Percentiles rank a stretch among this genome's conserved stretches.
Evolutionary conservation across 2,329 filamentous ascomycete genomes (phyloP).

Genomic region (Coniosporium tulheliwenetii): DNA sequence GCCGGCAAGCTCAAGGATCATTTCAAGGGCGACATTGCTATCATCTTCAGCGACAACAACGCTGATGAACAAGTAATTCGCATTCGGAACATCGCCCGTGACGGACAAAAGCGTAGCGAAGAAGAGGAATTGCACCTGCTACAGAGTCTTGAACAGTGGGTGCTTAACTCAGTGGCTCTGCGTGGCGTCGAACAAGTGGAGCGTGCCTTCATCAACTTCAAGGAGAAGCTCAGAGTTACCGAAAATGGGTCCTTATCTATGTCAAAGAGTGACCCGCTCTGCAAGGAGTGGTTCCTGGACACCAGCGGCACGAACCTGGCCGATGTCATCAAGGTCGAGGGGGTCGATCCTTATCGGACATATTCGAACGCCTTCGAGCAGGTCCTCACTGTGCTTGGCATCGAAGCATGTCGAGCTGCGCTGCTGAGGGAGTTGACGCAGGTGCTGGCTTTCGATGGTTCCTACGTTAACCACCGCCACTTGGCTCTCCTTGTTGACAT

Average conservation of each 20-base stretch:
- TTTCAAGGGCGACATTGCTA: constrained; percentile 69
- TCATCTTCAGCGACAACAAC: constrained; percentile 97
- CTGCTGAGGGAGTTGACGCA: constrained; percentile 78
- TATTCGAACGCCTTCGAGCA: constrained; percentile 95
- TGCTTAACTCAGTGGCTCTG: constrained; percentile 79
- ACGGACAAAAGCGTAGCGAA: constrained; percentile 46
- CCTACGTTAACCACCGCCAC: constrained; percentile 98
- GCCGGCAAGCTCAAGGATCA: constrained; percentile 78
- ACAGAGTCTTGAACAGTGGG: constrained; percentile 79
- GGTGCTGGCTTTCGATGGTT: constrained; percentile 95
- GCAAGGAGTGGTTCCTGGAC: constrained; percentile 90
- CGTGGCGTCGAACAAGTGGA: constrained; percentile 83
- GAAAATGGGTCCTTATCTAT: constrained; percentile 59
- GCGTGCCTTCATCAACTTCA: constrained; percentile 82
- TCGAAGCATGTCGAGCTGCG: constrained; percentile 80
- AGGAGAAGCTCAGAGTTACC: constrained; percentile 49
- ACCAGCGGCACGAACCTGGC: constrained; percentile 81
- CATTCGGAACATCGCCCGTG: constrained; percentile 56
- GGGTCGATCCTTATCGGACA: constrained; percentile 72
- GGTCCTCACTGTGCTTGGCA: constrained; percentile 86
- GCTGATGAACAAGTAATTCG: constrained; percentile 90
- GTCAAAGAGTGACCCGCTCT: constrained; percentile 56
- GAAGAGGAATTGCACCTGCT: constrained; percentile 84
- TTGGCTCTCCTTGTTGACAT: constrained; percentile 90
- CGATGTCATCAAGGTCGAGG: constrained; percentile 70